phyloP scores from a whole-genome alignment of 2,329 filamentous ascomycete species.

The Pyricularia pennisetigena region DNA sequence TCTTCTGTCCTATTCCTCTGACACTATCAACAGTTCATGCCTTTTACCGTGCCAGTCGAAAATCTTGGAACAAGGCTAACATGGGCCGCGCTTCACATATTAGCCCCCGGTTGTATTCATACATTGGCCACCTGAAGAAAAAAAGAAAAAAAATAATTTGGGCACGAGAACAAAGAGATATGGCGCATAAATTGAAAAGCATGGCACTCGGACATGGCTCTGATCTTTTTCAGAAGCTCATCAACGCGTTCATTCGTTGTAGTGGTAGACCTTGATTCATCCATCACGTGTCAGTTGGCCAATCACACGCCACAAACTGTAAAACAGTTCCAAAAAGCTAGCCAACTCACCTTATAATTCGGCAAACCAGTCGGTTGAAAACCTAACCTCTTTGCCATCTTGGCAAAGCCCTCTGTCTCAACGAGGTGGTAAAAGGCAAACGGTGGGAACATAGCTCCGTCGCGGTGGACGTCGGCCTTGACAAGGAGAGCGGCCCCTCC shows the following conservation, averaged over 20 bases:
- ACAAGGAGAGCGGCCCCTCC: slow-evolving; percentile 88
- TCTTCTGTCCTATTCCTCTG: background rate
- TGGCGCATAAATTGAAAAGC: background rate
- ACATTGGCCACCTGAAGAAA: background rate
- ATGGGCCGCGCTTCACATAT: background rate
- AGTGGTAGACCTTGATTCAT: slow-evolving; percentile 67
- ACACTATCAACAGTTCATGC: background rate
- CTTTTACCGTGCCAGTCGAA: background rate
- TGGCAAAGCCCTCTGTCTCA: slow-evolving; percentile 95
- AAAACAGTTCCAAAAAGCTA: background rate
- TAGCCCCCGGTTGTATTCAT: background rate
- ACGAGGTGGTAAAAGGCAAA: slow-evolving; percentile 96
- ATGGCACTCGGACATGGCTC: background rate
- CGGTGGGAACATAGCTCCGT: slow-evolving; percentile 96
- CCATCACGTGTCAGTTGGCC: slow-evolving; percentile 9
- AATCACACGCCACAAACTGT: background rate
- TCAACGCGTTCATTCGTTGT: slow-evolving; percentile 61
- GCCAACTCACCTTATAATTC: slow-evolving; percentile 75
- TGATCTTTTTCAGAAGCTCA: background rate
- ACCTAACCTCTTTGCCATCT: slow-evolving; percentile 85
- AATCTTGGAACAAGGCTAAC: background rate
- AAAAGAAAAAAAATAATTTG: too few species aligned
- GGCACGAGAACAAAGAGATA: background rate
- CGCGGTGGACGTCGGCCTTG: slow-evolving; percentile 92
- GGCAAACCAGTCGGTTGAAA: slow-evolving; percentile 84